Percentiles rank a stretch among this genome's conserved stretches.
Conservation (phyloP, 805 yeast species). For the Nakazawaea molendinolei region DNA sequence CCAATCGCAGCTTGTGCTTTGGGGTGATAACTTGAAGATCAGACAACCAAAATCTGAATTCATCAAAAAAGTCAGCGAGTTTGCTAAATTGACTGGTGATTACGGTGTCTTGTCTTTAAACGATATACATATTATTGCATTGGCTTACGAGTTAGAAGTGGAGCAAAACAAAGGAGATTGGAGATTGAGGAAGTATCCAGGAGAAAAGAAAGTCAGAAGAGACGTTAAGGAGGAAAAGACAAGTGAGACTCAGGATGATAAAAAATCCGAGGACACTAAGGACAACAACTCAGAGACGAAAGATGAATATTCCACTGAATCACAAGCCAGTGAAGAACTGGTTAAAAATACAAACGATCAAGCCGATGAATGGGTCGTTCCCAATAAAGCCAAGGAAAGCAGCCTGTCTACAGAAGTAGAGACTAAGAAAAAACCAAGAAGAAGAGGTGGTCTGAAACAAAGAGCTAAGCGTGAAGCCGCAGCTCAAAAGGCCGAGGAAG, state of each 20-base stretch:
- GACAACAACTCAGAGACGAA: constrained; percentile 9
- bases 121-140: constrained; percentile 88
- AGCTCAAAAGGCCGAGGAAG: constrained; percentile 20
- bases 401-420: constrained; percentile 6
- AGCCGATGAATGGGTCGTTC: constrained; percentile 12
- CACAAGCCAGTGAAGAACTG: constrained; percentile 8
- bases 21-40: constrained; percentile 67
- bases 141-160: constrained; percentile 80
- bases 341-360: constrained; percentile 10
- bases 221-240: constrained; percentile 20
- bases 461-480: constrained; percentile 48
- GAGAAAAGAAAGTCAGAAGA: constrained; percentile 49
- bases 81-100: constrained; percentile 90
- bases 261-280: constrained; percentile 12
- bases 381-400: constrained; percentile 6
- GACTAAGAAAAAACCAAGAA: constrained; percentile 34
- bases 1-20: constrained; percentile 66
- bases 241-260: constrained; percentile 16
- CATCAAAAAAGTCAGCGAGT: constrained; percentile 60
- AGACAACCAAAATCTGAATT: constrained; percentile 71
- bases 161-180: constrained; percentile 64
- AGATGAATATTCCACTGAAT: constrained; percentile 8
- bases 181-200: constrained; percentile 69
- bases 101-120: constrained; percentile 79
- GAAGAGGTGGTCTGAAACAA: constrained; percentile 64